Base-by-base conservation (phyloP, 768 basidiomycete genomes). In the Pisolithus marmoratus region DNA sequence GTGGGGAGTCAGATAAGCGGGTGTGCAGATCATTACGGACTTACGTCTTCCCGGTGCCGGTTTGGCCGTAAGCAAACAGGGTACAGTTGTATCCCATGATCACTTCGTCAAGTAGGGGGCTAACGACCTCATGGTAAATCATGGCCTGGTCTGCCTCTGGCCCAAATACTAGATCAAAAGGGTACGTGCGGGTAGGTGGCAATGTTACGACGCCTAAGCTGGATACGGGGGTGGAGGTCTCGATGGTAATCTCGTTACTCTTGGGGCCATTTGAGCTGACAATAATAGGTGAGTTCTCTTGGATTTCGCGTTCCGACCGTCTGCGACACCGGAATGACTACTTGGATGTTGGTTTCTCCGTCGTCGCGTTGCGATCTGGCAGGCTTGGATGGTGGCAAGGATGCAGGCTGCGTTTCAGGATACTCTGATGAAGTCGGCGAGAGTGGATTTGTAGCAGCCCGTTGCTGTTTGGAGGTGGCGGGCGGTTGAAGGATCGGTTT, bases 41-140 rank as follows among this genome's bases (percentile, higher is more conserved):
- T 60, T 66, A 96, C 92, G 96, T 98, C 74, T 99, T 99, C 20
- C 96, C 96, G 0, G 96, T 97, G 1, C 96, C 96, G 0, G 96
- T 98, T 68, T 98, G 96, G 2, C 96, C 96, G 64, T 99, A 99
- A 4, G 94, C 94, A 70, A 98, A 97, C 20, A 99, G 74, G 0
- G 92, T 95, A 64, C 95, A 98, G 63, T 98, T 98, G 74, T 96
- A 99, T 5, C 96, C 96, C 67, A 80, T 75, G 37, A 97, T 70
- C n/a, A 97, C 94, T 65, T 99, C 90, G 44, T 91, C 84, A 47
- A 99, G 74, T 80, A 97, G 89, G 0, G 93, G 93, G 56, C 80
- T 80, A 38, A 97, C 95, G 38, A 97, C 95, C 48, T 96, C 88
- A 51, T 91, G 82, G 66, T 95, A 99, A 11, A 99, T 80, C 79